Evolutionary conservation across 2,329 filamentous ascomycete genomes (phyloP), one percentile per base, ranked within the genome.

Genomic region (Shiraia bambusicola): DNA sequence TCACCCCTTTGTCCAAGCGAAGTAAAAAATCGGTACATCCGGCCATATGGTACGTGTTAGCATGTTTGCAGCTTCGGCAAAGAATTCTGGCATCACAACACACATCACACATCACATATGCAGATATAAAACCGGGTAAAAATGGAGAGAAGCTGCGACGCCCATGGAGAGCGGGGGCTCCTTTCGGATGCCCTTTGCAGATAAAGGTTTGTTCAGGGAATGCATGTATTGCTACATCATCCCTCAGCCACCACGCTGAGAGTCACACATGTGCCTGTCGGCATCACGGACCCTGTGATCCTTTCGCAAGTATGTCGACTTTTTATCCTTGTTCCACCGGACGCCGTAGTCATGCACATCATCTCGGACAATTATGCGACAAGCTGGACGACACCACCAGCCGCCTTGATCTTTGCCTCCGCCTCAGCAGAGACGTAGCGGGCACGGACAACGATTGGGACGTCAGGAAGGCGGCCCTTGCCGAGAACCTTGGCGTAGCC

Each of bases 401-500:
- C 92, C 76, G 93, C 89, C 74, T 88, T 95, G 78, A 98, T 96
- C 87, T 98, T 98, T 80, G 88, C 82, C 86, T 98, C 93, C 62
- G 93, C 93, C 74, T 95, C 85, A 73, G 87, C 87, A 82, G 85
- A 90, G 77, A 98, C 88, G 81, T 90, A 97, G 73, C 93, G 82
- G 64, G 93, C 92, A 72, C 88, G 88, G 61, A 98, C 91, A 69
- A 98, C 88, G 67, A 98, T 76, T 62, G 93, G 93, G 69, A 97
- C 83, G 70, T 92, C 80, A 69, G 93, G 92, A 68, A 97, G 80
- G 71, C 92, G 86, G 76, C 93, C 93, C 85, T 98, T 98, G 74
- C 93, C 94, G 72, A 98, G 87, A 62, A 98, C 84, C 82, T 98
- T 98, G 72, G 90, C 88, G 85, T 97, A 98, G 66, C 94, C 93